Evolutionary conservation across 2,329 filamentous ascomycete genomes (phyloP).

Genomic region (Penicillium brevicompactum): DNA sequence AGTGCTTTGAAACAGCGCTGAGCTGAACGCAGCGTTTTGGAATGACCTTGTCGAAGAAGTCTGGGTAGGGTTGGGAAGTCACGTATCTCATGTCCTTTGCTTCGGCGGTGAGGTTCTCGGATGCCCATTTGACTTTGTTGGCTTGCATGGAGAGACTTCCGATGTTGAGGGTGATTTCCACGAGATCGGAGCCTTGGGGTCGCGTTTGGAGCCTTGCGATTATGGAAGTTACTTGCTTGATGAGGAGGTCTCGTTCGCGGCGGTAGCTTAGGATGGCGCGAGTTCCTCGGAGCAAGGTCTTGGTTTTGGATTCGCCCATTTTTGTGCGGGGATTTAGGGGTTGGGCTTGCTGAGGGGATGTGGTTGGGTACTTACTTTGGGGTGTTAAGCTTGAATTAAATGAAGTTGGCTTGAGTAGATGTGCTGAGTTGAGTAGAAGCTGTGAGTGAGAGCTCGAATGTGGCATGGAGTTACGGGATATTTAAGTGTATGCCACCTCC

Average conservation of each 20-base stretch:
- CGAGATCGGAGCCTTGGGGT: conserved; percentile 1
- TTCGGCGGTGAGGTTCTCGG: not conserved
- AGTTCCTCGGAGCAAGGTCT: not conserved
- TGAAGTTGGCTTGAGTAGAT: too few species aligned
- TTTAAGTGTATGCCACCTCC: too few species aligned
- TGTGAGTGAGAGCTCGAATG: too few species aligned
- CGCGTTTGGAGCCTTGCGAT: not conserved
- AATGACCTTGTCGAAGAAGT: not conserved
- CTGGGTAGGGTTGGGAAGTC: not conserved
- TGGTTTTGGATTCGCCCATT: not conserved
- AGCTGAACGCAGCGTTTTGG: not conserved
- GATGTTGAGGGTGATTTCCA: conserved; percentile 1
- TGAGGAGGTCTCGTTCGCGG: not conserved
- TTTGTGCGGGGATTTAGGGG: not conserved
- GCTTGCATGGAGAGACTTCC: not conserved
- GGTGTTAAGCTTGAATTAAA: too few species aligned
- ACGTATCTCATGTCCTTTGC: conserved; percentile 1
- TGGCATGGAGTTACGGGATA: too few species aligned
- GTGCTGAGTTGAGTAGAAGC: too few species aligned
- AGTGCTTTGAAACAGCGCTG: not conserved
- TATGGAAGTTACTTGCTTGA: not conserved
- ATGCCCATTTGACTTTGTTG: conserved; percentile 5
- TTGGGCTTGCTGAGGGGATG: too few species aligned
- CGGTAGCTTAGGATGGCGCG: conserved; percentile 2
- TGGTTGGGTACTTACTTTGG: too few species aligned